A percentile compares a stretch with the other conserved stretches of the same genome.
Evolutionary conservation across 768 basidiomycete species (phyloP).

Genomic region (Crassisporium funariophilum): DNA sequence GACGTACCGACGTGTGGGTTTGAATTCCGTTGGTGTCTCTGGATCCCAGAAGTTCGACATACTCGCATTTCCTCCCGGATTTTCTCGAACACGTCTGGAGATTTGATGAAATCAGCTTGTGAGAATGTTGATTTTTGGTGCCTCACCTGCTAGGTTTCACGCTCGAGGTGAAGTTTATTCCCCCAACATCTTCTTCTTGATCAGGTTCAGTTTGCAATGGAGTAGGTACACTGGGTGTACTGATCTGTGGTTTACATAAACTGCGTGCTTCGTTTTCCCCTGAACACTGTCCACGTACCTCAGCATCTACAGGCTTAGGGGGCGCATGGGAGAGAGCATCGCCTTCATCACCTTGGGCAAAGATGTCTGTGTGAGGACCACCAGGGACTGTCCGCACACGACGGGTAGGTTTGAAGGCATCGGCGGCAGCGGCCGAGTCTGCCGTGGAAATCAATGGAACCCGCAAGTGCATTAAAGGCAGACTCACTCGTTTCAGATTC

Average conservation of each 20-base stretch:
- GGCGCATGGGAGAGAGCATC: slow-evolving; percentile 66
- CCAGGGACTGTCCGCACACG: slow-evolving; percentile 59
- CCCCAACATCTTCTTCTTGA: slow-evolving; percentile 32
- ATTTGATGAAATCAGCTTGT: neutral
- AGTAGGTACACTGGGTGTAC: neutral
- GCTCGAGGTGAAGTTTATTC: slow-evolving; percentile 36
- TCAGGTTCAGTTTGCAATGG: slow-evolving; percentile 2
- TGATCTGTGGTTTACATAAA: neutral
- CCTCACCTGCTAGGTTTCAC: slow-evolving; percentile 55
- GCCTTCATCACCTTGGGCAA: slow-evolving; percentile 46
- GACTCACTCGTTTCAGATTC: slow-evolving; percentile 6
- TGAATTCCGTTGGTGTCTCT: slow-evolving; percentile 51
- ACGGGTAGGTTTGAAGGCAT: slow-evolving; percentile 54
- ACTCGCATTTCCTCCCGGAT: slow-evolving; percentile 46
- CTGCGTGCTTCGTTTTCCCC: neutral
- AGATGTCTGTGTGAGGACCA: slow-evolving; percentile 53
- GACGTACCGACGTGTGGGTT: slow-evolving; percentile 68
- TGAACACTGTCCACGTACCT: too few relatives aligned
- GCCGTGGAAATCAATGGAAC: slow-evolving; percentile 1
- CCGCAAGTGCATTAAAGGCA: too few relatives aligned
- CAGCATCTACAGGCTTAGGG: slow-evolving; percentile 26
- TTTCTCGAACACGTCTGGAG: slow-evolving; percentile 44
- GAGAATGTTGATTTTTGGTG: slow-evolving; percentile 1
- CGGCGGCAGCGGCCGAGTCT: slow-evolving; percentile 18
- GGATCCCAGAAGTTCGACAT: slow-evolving; percentile 51